These are phyloP conservation scores for Sphagnum contortum DNA, from an alignment of 225 moss, liverwort and hornwort species.

Conservation along the genomic window DNA sequence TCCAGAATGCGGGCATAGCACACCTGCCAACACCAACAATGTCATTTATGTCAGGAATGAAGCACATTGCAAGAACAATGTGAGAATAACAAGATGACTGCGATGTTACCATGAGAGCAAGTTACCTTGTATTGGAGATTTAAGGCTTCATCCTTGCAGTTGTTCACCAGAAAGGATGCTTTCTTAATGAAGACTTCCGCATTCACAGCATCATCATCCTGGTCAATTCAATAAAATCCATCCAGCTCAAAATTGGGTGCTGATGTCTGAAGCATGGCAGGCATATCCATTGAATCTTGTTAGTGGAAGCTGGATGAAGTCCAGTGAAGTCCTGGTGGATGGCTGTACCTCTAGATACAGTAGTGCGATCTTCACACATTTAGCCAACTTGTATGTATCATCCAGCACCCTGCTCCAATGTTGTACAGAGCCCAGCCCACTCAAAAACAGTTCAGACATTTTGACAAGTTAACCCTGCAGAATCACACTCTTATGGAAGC, in stretches of 20 bases:
- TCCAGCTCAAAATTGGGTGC: neutral
- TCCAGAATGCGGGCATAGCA: slow-evolving; percentile 99
- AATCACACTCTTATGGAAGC: too few relatives aligned
- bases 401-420: slow-evolving; percentile 69
- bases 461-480: too few relatives aligned
- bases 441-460: neutral
- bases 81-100: too few relatives aligned
- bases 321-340: slow-evolving; percentile 3
- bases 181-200: slow-evolving; percentile 98
- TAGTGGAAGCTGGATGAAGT: neutral
- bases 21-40: slow-evolving; percentile 37
- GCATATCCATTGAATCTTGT: neutral
- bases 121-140: slow-evolving; percentile 92
- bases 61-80: neutral
- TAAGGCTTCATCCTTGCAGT: slow-evolving; percentile 91
- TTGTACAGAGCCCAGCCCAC: slow-evolving; percentile 1
- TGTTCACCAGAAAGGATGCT: slow-evolving; percentile 94
- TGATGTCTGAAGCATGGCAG: neutral
- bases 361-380: slow-evolving; percentile 94
- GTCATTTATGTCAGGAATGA: neutral
- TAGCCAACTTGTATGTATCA: slow-evolving; percentile 91
- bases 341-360: slow-evolving; percentile 81
- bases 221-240: slow-evolving; percentile 9
- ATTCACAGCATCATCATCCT: slow-evolving; percentile 99
- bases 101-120: neutral